phyloP scores from a whole-genome alignment of 208 protist species.

The Herpetomonas samuelpessoai region DNA sequence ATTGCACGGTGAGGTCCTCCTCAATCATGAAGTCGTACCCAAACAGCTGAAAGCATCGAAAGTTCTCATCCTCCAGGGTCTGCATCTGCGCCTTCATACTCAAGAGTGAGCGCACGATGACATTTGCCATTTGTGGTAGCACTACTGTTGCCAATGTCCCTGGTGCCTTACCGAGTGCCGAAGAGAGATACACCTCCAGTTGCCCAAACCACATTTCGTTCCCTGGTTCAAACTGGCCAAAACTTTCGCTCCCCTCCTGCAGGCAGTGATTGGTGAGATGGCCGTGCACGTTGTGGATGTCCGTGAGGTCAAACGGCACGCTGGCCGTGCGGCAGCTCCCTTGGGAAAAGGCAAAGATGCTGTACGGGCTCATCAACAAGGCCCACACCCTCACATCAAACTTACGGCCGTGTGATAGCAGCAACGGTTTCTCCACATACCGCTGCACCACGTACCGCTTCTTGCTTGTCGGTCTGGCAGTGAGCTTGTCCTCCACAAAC shows the following conservation, averaged over 20 bases:
- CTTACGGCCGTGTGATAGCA: slow-evolving; percentile 74
- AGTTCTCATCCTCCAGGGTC: slow-evolving; percentile 48
- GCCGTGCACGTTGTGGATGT: slow-evolving; percentile 37
- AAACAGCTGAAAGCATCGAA: slow-evolving; percentile 87
- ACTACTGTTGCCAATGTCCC: slow-evolving; percentile 43
- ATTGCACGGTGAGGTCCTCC: slow-evolving; percentile 54
- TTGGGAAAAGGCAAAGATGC: slow-evolving; percentile 79
- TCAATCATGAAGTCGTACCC: slow-evolving; percentile 90
- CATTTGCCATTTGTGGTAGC: slow-evolving; percentile 60
- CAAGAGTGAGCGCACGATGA: slow-evolving; percentile 72
- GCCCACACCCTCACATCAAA: slow-evolving; percentile 92
- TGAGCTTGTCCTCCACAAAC: slow-evolving; percentile 38
- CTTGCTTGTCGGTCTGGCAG: slow-evolving; percentile 14
- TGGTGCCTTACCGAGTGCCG: slow-evolving; percentile 21
- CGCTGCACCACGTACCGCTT: slow-evolving; percentile 75
- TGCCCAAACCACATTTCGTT: slow-evolving; percentile 89
- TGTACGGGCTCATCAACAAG: slow-evolving; percentile 53
- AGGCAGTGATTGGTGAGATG: slow-evolving; percentile 93
- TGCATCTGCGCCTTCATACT: slow-evolving; percentile 46
- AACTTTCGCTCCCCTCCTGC: slow-evolving; percentile 48
- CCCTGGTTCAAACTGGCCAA: slow-evolving; percentile 70
- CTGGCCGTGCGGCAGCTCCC: slow-evolving; percentile 83
- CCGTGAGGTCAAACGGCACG: slow-evolving; percentile 41
- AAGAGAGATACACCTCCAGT: slow-evolving; percentile 50
- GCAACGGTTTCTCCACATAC: slow-evolving; percentile 84